A percentile compares a stretch with the other conserved stretches of the same genome.
These are phyloP conservation scores for Candida sojae DNA, from an alignment of 1,139 yeast genomes.

Conservation along the genomic window DNA sequence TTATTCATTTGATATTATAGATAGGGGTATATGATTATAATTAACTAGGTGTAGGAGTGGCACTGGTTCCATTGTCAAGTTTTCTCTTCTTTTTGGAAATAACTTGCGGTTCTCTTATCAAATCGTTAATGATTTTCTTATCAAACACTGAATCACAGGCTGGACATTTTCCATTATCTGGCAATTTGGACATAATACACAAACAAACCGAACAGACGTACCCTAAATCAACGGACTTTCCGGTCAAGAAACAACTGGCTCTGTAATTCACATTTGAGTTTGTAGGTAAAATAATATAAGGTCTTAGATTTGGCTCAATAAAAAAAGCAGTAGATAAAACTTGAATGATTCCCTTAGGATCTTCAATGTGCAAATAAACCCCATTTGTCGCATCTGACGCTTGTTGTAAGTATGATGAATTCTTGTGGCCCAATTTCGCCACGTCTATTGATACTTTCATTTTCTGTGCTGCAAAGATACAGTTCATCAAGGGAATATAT, in stretches of 20 bases:
- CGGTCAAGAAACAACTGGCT: constrained; percentile 92
- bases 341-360: constrained; percentile 79
- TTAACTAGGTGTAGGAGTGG: not conserved
- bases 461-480: constrained; percentile 94
- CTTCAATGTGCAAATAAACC: constrained; percentile 73
- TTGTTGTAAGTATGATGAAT: constrained; percentile 88
- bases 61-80: constrained; percentile 14
- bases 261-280: constrained; percentile 87
- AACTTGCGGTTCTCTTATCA: constrained; percentile 57
- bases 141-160: constrained; percentile 55
- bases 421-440: constrained; percentile 70
- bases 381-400: constrained; percentile 97
- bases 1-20: constrained; percentile 40
- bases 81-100: constrained; percentile 42
- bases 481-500: constrained; percentile 92
- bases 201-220: constrained; percentile 94
- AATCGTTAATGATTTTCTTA: constrained; percentile 44
- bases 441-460: constrained; percentile 89
- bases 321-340: constrained; percentile 63
- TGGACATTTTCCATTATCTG: constrained; percentile 52
- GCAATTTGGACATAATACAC: constrained; percentile 73
- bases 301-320: constrained; percentile 80
- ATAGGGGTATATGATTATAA: constrained; percentile 19
- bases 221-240: constrained; percentile 87
- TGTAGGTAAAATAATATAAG: constrained; percentile 77